A percentile compares a stretch with the other conserved stretches of the same genome.
Evolutionary conservation across 805 yeast genomes (phyloP).

Genomic region (Yarrowia hollandica): DNA sequence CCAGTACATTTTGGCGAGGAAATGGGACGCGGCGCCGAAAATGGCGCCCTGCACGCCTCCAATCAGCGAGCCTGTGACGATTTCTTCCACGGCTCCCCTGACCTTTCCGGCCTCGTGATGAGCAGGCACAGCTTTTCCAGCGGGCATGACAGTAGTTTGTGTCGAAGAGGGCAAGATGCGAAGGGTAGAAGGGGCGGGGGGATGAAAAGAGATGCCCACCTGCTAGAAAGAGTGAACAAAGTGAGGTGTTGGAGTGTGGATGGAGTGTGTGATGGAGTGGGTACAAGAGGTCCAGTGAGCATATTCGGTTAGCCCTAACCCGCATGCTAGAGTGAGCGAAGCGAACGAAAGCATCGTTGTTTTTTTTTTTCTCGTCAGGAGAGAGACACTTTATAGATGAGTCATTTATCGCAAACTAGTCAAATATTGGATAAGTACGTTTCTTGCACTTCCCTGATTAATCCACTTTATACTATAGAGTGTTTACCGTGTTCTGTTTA

Average conservation of each 20-base stretch:
- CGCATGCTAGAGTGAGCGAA: too few relatives aligned
- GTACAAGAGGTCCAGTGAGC: neutral
- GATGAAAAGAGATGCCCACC: too few relatives aligned
- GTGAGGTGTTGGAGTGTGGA: too few relatives aligned
- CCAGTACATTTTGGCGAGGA: constrained; percentile 9
- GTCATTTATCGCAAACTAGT: too few relatives aligned
- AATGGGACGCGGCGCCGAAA: constrained; percentile 3
- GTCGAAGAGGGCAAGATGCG: neutral
- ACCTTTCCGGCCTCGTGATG: constrained; percentile 36
- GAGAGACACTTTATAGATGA: too few relatives aligned
- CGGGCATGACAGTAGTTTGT: neutral
- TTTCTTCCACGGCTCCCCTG: constrained; percentile 35
- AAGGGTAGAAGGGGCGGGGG: neutral
- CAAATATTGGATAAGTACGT: too few relatives aligned
- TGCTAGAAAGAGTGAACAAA: neutral
- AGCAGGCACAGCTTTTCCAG: constrained; percentile 34
- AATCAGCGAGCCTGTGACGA: constrained; percentile 20
- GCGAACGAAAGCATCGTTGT: too few relatives aligned
- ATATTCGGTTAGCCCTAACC: too few relatives aligned
- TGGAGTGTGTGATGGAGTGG: neutral
- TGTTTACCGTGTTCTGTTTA: too few relatives aligned
- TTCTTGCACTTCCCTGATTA: too few relatives aligned
- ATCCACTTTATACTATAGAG: too few relatives aligned
- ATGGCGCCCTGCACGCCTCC: constrained; percentile 25
- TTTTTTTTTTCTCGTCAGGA: too few relatives aligned